Evolutionary conservation across 78 protist genomes (phyloP).

Genomic region (Dictyostelium intermedium): DNA sequence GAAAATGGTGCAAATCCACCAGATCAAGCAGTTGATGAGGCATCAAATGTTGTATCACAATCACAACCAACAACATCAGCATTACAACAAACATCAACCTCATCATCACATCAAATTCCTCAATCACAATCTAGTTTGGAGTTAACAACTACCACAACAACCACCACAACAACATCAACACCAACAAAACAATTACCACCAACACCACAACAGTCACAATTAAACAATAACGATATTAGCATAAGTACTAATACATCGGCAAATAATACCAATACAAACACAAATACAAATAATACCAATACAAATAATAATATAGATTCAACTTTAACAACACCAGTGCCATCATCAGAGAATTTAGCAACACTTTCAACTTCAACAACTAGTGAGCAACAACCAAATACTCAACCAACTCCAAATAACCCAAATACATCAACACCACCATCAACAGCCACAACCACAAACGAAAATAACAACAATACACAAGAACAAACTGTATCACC

Average conservation of each 20-base stretch:
- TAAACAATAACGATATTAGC: conserved; percentile 22
- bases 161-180: not conserved
- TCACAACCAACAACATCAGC: not conserved
- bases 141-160: not conserved
- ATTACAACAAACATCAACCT: not conserved
- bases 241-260: not conserved
- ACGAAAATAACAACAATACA: not conserved
- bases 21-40: not conserved
- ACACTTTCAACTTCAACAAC: not conserved
- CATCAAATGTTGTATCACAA: not conserved
- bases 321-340: not conserved
- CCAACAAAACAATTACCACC: not conserved
- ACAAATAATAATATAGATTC: not conserved
- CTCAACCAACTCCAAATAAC: not conserved
- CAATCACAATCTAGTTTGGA: not conserved
- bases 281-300: not conserved
- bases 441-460: not conserved
- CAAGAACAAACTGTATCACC: not conserved
- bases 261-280: not conserved
- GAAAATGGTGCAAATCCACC: conserved; percentile 1
- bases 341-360: not conserved
- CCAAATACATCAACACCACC: not conserved
- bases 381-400: not conserved
- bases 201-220: not conserved
- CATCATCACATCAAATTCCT: not conserved